A percentile compares a stretch with the other conserved stretches of the same genome.
phyloP scores from a whole-genome alignment of 306 rosid species.

The Cucurbita pepo region DNA sequence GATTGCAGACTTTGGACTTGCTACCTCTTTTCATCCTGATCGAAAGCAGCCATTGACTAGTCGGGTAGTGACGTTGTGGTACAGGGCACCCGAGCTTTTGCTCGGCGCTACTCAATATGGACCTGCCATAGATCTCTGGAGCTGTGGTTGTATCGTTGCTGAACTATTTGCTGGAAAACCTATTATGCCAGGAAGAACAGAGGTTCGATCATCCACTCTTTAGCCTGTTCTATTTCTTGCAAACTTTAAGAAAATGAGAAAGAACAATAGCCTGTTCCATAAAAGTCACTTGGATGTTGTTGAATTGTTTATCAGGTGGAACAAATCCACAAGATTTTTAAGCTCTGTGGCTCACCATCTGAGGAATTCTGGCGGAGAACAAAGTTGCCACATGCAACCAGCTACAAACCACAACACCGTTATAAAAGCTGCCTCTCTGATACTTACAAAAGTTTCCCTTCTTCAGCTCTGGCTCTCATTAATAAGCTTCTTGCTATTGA shows the following conservation, averaged over 20 bases:
- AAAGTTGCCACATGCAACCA: slow-evolving; percentile 68
- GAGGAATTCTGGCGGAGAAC: slow-evolving; percentile 72
- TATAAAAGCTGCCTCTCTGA: slow-evolving; percentile 47
- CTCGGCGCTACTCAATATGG: slow-evolving; percentile 80
- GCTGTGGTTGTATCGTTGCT: slow-evolving; percentile 81
- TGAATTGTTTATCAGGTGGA: slow-evolving; percentile 43
- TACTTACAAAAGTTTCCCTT: slow-evolving; percentile 40
- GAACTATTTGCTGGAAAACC: slow-evolving; percentile 75
- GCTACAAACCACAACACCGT: slow-evolving; percentile 70
- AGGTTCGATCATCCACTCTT: slow-evolving; percentile 29
- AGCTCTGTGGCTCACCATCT: slow-evolving; percentile 88
- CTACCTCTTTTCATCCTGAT: slow-evolving; percentile 45
- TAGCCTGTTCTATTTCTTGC: not conserved
- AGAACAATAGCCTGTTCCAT: not conserved
- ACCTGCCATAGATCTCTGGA: slow-evolving; percentile 72
- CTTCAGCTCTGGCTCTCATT: slow-evolving; percentile 53
- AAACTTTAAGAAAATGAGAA: not conserved
- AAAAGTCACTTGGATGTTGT: not conserved
- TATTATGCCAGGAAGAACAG: slow-evolving; percentile 95
- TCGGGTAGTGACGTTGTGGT: slow-evolving; percentile 89
- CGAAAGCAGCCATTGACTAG: slow-evolving; percentile 66
- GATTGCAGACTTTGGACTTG: slow-evolving; percentile 89
- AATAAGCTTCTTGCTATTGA: slow-evolving; percentile 59
- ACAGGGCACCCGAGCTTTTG: slow-evolving; percentile 89
- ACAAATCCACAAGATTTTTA: slow-evolving; percentile 91